Evolutionary conservation across 345 rosid genomes (phyloP).

Genomic region (Trapa bicornis): DNA sequence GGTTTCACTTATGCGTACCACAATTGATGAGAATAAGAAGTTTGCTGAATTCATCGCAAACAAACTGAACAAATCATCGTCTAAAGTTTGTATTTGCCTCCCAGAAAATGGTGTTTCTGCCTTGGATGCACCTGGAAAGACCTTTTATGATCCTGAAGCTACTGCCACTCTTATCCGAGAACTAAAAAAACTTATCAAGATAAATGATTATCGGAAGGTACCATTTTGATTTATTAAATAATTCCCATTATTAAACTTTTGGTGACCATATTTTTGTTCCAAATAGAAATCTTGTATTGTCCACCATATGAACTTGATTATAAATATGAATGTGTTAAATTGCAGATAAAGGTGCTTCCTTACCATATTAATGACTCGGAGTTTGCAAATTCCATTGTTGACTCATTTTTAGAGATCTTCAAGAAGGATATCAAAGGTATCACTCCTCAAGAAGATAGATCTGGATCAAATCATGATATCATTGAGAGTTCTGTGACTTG

Average conservation of each 20-base stretch:
- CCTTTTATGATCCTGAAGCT: slow-evolving; percentile 80
- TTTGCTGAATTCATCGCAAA: slow-evolving; percentile 70
- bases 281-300: not conserved
- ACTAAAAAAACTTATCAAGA: slow-evolving; percentile 43
- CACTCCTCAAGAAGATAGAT: slow-evolving; percentile 15
- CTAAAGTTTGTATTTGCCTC: slow-evolving; percentile 54
- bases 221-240: slow-evolving; percentile 6
- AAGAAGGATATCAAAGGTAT: slow-evolving; percentile 16
- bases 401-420: slow-evolving; percentile 58
- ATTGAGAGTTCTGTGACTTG: slow-evolving; percentile 15
- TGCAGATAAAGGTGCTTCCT: slow-evolving; percentile 51
- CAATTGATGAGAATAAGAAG: slow-evolving; percentile 59
- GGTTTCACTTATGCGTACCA: slow-evolving; percentile 81
- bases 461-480: slow-evolving; percentile 17
- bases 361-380: slow-evolving; percentile 69
- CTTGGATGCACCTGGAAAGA: slow-evolving; percentile 62
- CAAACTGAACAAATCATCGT: slow-evolving; percentile 59
- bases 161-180: slow-evolving; percentile 48
- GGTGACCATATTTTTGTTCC: not conserved
- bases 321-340: slow-evolving; percentile 7
- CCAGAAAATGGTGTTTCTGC: slow-evolving; percentile 79
- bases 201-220: slow-evolving; percentile 57
- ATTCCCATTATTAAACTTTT: slow-evolving; percentile 4
- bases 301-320: not conserved
- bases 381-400: slow-evolving; percentile 72